Conservation (phyloP, 2,329 filamentous ascomycete species). For the Fusarium acutatum region DNA sequence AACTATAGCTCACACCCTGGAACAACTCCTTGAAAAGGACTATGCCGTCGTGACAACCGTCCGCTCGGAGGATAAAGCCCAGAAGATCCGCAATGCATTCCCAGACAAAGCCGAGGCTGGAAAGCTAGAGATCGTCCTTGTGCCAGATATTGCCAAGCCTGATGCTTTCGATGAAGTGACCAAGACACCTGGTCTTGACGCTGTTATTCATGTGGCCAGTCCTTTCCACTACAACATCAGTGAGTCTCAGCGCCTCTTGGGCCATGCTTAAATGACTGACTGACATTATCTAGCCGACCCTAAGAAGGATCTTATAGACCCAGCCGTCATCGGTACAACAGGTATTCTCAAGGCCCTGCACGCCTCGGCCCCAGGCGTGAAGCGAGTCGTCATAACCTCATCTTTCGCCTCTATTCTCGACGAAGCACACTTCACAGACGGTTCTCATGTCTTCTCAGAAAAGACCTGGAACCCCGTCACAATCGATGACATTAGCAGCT, state of each 20-base stretch:
- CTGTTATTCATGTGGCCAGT: conserved; percentile 68
- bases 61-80: conserved; percentile 62
- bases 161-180: conserved; percentile 76
- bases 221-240: conserved; percentile 65
- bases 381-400: conserved; percentile 72
- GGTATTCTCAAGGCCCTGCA: conserved; percentile 78
- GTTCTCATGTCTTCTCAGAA: conserved; percentile 54
- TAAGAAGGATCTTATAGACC: conserved; percentile 64
- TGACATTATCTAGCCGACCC: conserved; percentile 50
- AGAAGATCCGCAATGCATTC: conserved; percentile 59
- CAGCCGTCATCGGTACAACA: conserved; percentile 67
- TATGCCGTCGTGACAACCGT: conserved; percentile 66
- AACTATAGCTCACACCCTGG: conserved; percentile 60
- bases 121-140: conserved; percentile 64
- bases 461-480: conserved; percentile 63
- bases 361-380: conserved; percentile 65
- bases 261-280: background rate
- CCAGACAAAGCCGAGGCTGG: conserved; percentile 49
- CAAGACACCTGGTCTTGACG: conserved; percentile 59
- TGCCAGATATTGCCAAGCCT: conserved; percentile 78
- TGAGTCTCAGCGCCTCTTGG: conserved; percentile 22
- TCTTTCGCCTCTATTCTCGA: conserved; percentile 64
- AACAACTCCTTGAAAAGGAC: conserved; percentile 60
- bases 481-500: conserved; percentile 52
- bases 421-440: conserved; percentile 48